phyloP scores from a whole-genome alignment of 106 monocot genomes.

The Hemerocallis citrina region DNA sequence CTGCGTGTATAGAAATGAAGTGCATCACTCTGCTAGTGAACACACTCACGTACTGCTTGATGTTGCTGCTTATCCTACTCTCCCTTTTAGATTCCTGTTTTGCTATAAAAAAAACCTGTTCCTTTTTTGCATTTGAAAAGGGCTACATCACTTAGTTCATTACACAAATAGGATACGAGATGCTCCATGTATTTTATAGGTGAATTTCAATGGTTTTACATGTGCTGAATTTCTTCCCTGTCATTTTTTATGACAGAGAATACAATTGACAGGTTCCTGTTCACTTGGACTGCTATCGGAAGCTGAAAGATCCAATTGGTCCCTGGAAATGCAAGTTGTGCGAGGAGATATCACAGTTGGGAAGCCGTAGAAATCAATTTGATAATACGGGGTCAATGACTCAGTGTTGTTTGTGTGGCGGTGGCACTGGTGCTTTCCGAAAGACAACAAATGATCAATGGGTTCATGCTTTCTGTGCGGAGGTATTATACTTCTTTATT shows the following conservation, averaged over 20 bases:
- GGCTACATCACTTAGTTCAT: no score
- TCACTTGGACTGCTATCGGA: constrained; percentile 88
- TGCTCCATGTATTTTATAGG: no score
- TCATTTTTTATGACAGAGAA: no score
- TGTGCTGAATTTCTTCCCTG: no score
- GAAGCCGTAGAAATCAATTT: constrained; percentile 26
- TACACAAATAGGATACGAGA: no score
- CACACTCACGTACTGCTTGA: constrained; percentile 27
- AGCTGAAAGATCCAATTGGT: constrained; percentile 49
- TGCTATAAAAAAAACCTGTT: no score
- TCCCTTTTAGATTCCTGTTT: no score
- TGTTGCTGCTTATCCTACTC: constrained; percentile 31
- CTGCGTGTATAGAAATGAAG: constrained; percentile 32
- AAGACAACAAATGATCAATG: constrained; percentile 70
- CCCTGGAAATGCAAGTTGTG: constrained; percentile 91
- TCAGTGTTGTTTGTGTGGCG: constrained; percentile 72
- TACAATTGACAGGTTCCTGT: constrained; percentile 58
- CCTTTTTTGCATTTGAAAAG: no score
- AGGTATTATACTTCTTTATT: constrained; percentile 36
- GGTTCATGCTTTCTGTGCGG: constrained; percentile 98
- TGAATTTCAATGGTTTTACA: no score
- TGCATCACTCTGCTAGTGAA: constrained; percentile 17
- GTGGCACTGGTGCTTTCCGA: constrained; percentile 72
- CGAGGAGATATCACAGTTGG: constrained; percentile 36
- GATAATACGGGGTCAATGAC: constrained; percentile 14